Percentiles rank a stretch among this genome's conserved stretches.
These are phyloP conservation scores for Pichia ethanolica DNA, from an alignment of 805 yeast species.

Conservation along the genomic window DNA sequence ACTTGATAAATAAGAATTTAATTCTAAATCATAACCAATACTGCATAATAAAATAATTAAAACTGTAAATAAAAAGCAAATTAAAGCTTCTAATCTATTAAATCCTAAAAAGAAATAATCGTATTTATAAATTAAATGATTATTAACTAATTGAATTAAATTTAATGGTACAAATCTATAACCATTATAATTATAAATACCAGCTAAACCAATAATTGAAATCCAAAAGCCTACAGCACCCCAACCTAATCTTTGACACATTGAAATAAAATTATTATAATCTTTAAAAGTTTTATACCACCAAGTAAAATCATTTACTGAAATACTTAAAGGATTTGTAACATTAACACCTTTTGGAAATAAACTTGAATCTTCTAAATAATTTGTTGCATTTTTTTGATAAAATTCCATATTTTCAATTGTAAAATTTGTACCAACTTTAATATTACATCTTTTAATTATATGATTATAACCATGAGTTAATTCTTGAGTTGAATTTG, in stretches of 20 bases:
- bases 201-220: slow-evolving; percentile 26
- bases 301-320: slow-evolving; percentile 26
- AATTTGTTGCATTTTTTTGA: slow-evolving; percentile 27
- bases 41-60: slow-evolving; percentile 27
- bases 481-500: slow-evolving; percentile 23
- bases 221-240: slow-evolving; percentile 39
- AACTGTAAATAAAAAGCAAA: slow-evolving; percentile 27
- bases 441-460: slow-evolving; percentile 28
- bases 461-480: slow-evolving; percentile 36
- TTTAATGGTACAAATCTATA: slow-evolving; percentile 2
- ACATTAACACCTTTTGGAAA: slow-evolving; percentile 21
- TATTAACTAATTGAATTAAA: background rate
- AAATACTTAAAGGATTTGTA: slow-evolving; percentile 28
- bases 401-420: slow-evolving; percentile 27
- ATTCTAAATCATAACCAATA: slow-evolving; percentile 30
- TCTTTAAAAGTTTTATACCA: slow-evolving; percentile 31
- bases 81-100: slow-evolving; percentile 17
- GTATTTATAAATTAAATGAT: slow-evolving; percentile 1
- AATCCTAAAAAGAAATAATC: slow-evolving; percentile 11
- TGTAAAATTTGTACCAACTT: slow-evolving; percentile 29
- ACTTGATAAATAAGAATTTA: slow-evolving; percentile 31
- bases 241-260: slow-evolving; percentile 38
- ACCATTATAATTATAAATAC: slow-evolving; percentile 21
- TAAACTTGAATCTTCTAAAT: slow-evolving; percentile 21
- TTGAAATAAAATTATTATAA: slow-evolving; percentile 29